Evolutionary conservation across 257 asterid species (phyloP).

Genomic region (Nicotiana knightiana): DNA sequence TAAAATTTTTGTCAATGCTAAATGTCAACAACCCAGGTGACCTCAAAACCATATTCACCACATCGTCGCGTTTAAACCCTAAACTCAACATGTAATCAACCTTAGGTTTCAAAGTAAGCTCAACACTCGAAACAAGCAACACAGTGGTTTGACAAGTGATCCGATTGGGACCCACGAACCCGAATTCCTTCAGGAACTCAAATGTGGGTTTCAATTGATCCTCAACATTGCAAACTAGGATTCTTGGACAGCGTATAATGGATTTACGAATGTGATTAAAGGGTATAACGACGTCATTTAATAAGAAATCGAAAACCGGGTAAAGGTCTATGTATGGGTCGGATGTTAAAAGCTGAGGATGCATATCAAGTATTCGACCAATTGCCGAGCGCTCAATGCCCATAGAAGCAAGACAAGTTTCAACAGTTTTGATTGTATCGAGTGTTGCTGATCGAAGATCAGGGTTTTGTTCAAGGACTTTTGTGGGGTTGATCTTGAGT

Average conservation of each 20-base stretch:
- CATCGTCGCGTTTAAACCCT: constrained; percentile 55
- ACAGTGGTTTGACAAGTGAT: constrained; percentile 60
- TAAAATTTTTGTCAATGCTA: constrained; percentile 71
- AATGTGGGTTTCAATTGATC: constrained; percentile 60
- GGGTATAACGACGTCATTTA: constrained; percentile 50
- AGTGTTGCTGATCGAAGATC: constrained; percentile 57
- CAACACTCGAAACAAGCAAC: constrained; percentile 74
- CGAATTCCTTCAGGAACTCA: constrained; percentile 46
- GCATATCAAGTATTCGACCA: constrained; percentile 79
- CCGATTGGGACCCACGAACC: constrained; percentile 46
- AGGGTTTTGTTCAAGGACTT: constrained; percentile 67
- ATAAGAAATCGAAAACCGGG: constrained; percentile 58
- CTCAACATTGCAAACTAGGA: constrained; percentile 46
- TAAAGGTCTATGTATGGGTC: constrained; percentile 60
- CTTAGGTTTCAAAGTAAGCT: constrained; percentile 57
- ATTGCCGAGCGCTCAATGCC: constrained; percentile 51
- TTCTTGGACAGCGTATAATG: constrained; percentile 60
- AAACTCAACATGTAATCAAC: constrained; percentile 47
- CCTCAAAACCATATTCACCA: constrained; percentile 65
- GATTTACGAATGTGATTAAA: constrained; percentile 45
- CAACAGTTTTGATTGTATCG: constrained; percentile 49
- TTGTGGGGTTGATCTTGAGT: constrained; percentile 40
- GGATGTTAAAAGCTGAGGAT: constrained; percentile 64
- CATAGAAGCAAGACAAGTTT: constrained; percentile 64
- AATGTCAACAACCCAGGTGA: constrained; percentile 84